Evolutionary conservation across 768 basidiomycete species (phyloP).

Genomic region (Tricholoma matsutake): DNA sequence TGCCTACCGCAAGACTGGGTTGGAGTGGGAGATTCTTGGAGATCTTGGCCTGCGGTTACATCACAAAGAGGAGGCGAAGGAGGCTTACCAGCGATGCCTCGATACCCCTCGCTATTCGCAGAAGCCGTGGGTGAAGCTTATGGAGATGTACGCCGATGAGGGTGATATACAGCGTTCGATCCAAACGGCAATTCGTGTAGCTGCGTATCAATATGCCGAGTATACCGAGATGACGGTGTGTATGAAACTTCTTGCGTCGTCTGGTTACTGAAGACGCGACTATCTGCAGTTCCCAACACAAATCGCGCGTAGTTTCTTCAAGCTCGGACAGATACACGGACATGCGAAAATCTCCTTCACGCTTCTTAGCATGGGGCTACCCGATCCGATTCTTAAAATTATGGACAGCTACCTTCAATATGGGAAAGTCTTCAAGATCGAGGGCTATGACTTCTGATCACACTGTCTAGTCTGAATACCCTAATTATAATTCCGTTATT

Average conservation of each 20-base stretch:
- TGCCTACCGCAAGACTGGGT: slow-evolving; percentile 93
- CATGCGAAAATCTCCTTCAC: slow-evolving; percentile 94
- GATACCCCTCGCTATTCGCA: slow-evolving; percentile 82
- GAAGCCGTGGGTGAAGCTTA: slow-evolving; percentile 90
- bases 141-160: slow-evolving; percentile 97
- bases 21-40: slow-evolving; percentile 98
- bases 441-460: slow-evolving; percentile 73
- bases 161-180: slow-evolving; percentile 88
- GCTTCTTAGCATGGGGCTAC: slow-evolving; percentile 89
- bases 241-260: slow-evolving; percentile 13
- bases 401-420: slow-evolving; percentile 92
- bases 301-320: slow-evolving; percentile 89
- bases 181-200: slow-evolving; percentile 89
- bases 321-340: slow-evolving; percentile 89
- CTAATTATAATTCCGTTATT: not conserved
- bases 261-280: slow-evolving; percentile 5
- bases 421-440: slow-evolving; percentile 84
- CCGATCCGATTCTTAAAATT: slow-evolving; percentile 84
- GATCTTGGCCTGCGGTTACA: slow-evolving; percentile 91
- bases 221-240: slow-evolving; percentile 86
- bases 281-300: slow-evolving; percentile 75
- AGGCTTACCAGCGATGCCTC: slow-evolving; percentile 93
- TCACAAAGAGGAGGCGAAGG: slow-evolving; percentile 98
- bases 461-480: not conserved
- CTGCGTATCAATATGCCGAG: slow-evolving; percentile 88